Conservation (phyloP, 2,329 filamentous ascomycete genomes). For the Nigrospora oryzae region DNA sequence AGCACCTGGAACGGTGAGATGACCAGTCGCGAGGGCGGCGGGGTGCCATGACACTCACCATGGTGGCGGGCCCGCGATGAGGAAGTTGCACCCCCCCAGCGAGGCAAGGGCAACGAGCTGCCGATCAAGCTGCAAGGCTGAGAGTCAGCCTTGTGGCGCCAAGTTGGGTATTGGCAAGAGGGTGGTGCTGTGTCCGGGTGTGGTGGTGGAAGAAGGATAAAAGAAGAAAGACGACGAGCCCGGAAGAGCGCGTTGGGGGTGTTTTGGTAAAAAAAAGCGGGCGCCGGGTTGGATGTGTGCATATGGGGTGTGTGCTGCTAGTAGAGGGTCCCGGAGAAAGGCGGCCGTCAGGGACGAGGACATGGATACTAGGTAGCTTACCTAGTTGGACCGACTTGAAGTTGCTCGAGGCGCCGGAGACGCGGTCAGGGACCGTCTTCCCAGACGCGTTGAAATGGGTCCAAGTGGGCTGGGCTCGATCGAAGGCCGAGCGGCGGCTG, state of each 20-base stretch:
- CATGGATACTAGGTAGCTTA: no score
- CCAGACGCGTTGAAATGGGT: constrained; percentile 1
- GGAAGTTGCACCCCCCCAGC: constrained; percentile 4
- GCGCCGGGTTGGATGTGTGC: no score
- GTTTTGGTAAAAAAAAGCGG: no score
- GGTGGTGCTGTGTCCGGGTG: no score
- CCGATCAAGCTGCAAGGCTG: constrained; percentile 32
- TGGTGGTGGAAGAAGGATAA: no score
- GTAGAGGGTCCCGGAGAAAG: no score
- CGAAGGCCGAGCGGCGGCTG: constrained; percentile 5
- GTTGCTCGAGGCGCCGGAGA: not conserved
- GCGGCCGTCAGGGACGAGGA: no score
- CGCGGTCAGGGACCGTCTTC: not conserved
- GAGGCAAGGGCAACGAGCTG: constrained; percentile 5
- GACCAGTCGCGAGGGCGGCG: constrained; percentile 14
- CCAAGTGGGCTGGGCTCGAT: not conserved
- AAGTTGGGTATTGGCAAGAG: no score
- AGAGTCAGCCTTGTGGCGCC: constrained; percentile 21
- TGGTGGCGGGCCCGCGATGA: constrained; percentile 6
- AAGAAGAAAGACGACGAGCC: no score
- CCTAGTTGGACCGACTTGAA: no score
- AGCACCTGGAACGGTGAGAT: constrained; percentile 56
- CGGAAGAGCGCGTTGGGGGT: no score
- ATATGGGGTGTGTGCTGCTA: no score
- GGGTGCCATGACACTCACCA: not conserved